These are phyloP conservation scores for Brassica juncea DNA, from an alignment of 345 rosid species.

Conservation along the genomic window DNA sequence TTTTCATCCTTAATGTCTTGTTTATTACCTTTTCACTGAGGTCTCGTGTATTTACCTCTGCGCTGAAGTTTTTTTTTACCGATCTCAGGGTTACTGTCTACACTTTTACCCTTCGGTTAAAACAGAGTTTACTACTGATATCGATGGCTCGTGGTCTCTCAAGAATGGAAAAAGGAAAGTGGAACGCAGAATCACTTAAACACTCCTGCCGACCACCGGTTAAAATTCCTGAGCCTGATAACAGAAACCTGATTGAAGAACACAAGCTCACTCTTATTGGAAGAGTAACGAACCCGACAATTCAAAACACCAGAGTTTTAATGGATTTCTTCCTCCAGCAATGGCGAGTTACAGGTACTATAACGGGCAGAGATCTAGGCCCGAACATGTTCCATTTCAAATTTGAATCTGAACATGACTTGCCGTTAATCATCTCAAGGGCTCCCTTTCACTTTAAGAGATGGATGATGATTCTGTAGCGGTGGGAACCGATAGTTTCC, in stretches of 20 bases:
- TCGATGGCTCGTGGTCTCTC: not conserved
- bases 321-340: not conserved
- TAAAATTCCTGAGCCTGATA: fast-evolving
- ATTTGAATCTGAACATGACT: not conserved
- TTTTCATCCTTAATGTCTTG: too few species aligned
- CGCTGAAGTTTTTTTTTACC: too few species aligned
- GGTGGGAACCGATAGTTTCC: not conserved
- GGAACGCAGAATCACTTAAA: not conserved
- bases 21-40: too few species aligned
- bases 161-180: not conserved
- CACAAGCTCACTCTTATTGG: not conserved
- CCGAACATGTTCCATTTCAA: not conserved
- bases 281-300: not conserved
- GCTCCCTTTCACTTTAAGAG: not conserved
- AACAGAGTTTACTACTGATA: too few species aligned
- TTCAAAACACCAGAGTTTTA: not conserved
- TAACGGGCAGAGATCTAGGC: fast-evolving
- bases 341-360: not conserved
- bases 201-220: not conserved
- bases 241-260: fast-evolving
- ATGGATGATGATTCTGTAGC: not conserved
- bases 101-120: too few species aligned
- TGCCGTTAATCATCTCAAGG: fast-evolving
- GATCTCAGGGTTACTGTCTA: too few species aligned
- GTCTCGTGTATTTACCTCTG: too few species aligned